Evolutionary conservation across 139 green algal species (phyloP).

Genomic region (Picochlorum sp.): DNA sequence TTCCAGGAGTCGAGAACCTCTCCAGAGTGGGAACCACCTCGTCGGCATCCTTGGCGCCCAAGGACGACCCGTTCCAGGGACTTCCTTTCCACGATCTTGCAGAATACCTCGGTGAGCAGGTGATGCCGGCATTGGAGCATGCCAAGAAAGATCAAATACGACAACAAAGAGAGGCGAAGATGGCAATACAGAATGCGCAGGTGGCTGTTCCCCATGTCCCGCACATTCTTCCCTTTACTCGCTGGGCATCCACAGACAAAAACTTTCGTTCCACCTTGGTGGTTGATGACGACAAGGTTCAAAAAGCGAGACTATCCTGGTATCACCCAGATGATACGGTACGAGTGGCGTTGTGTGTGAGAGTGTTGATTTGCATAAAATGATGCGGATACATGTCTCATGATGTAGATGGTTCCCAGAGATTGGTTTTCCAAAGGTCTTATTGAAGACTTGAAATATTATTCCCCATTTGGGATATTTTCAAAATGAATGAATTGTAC

Average conservation of each 20-base stretch:
- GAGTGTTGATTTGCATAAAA: too few species aligned
- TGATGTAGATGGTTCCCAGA: constrained; percentile 37
- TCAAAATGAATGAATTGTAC: neutral
- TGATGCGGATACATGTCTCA: neutral
- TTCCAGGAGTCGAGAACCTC: constrained; percentile 19
- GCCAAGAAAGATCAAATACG: constrained; percentile 9
- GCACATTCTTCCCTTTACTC: constrained; percentile 41
- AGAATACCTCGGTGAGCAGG: constrained; percentile 25
- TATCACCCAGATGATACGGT: constrained; percentile 51
- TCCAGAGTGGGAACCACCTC: neutral
- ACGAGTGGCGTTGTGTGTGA: neutral
- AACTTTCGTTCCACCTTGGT: constrained; percentile 35
- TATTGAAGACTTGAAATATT: constrained; percentile 46
- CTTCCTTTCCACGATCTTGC: constrained; percentile 34
- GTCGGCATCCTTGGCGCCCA: too few species aligned
- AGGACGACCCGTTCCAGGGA: constrained; percentile 35
- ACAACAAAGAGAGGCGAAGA: neutral
- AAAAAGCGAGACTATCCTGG: constrained; percentile 44
- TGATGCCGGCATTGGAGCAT: constrained; percentile 16
- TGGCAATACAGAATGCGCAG: constrained; percentile 1
- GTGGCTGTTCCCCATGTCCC: constrained; percentile 22
- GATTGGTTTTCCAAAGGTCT: constrained; percentile 39
- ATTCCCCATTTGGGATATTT: constrained; percentile 28
- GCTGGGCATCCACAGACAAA: constrained; percentile 20
- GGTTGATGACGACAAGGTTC: constrained; percentile 26